Base-by-base conservation (phyloP, 192 early-diverging fungal genomes). In the Coemansia sp. region DNA sequence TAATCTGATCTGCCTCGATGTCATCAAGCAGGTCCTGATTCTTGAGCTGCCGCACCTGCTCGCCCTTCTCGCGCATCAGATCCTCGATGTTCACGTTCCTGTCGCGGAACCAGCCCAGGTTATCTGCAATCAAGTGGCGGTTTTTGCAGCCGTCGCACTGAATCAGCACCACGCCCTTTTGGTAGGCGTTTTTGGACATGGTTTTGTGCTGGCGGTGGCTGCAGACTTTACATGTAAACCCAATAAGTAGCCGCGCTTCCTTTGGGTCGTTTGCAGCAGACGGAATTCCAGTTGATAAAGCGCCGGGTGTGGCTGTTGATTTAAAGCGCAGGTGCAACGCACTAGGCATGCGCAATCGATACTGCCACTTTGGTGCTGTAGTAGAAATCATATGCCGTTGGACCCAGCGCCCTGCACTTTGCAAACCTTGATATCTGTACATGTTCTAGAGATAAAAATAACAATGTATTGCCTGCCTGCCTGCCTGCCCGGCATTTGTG, bases 161-260 rank as follows among this genome's bases (percentile, higher is more conserved):
- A 48, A 97, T 94, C 50, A 99, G 81, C 11, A 99, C 93, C 4
- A 99, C 94, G 13, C 97, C 97, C 6, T 86, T 85, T 19, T 83
- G 61, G 65, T 97, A 99, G 1, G 95, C 86, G 33, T 85, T 80
- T 65, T 92, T 92, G 26, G 94, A 92, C 88, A 99, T 97, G 47
- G 86, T 82, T 66, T 97, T 93, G 65, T 91, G 83, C 30, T 85
- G 83, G 3, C 92, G 88, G 55, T 84, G 78, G 53, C 78, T 69
- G 75, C 97, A 99, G 18, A 94, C 91, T 59, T 94, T 96, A 70
- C 97, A 99, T 3, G 92, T 97, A 71, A 95, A 97, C 3, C 89
- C 90, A 56, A 97, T 92, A 1, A 94, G 72, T 64, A 95, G 45
- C 35, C 68, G 68, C 6, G 57, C 64, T 43, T 78, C 65, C 8